These are phyloP conservation scores for Byssochlamys sp. DNA, from an alignment of 2,329 filamentous ascomycete species.

Conservation along the genomic window DNA sequence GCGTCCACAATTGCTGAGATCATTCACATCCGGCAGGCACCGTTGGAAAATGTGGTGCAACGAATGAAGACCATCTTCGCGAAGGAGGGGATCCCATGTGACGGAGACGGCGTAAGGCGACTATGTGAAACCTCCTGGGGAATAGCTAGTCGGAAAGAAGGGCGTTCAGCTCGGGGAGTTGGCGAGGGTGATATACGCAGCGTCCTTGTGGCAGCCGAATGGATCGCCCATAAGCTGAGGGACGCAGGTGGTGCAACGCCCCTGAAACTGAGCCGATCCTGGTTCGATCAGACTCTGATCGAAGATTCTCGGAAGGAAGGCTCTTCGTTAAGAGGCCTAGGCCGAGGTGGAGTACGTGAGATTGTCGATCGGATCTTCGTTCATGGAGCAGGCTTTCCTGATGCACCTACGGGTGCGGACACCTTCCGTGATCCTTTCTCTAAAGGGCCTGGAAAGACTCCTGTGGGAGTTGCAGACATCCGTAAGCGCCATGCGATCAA, in stretches of 20 bases:
- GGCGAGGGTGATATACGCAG: slow-evolving; percentile 52
- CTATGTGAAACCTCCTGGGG: slow-evolving; percentile 59
- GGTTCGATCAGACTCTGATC: slow-evolving; percentile 52
- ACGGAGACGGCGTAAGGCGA: slow-evolving; percentile 75
- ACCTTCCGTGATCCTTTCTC: slow-evolving; percentile 28
- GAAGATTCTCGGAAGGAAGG: slow-evolving; percentile 45
- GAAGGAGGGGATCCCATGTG: slow-evolving; percentile 77
- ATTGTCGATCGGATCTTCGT: slow-evolving; percentile 58
- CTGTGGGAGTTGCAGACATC: slow-evolving; percentile 50
- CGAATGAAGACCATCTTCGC: slow-evolving; percentile 77
- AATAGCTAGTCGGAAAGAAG: slow-evolving; percentile 49
- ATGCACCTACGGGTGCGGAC: slow-evolving; percentile 28
- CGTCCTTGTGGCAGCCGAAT: slow-evolving; percentile 56
- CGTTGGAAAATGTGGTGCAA: slow-evolving; percentile 71
- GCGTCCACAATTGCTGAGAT: slow-evolving; percentile 78
- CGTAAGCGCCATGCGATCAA: slow-evolving; percentile 51
- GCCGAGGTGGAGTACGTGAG: slow-evolving; percentile 54
- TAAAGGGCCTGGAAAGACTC: slow-evolving; percentile 15
- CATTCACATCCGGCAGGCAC: slow-evolving; percentile 80
- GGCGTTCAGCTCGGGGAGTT: slow-evolving; percentile 34
- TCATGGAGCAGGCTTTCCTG: slow-evolving; percentile 53
- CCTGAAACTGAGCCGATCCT: slow-evolving; percentile 44
- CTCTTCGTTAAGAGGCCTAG: slow-evolving; percentile 44
- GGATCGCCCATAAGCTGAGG: slow-evolving; percentile 53
- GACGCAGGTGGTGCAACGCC: slow-evolving; percentile 28